phyloP scores from a whole-genome alignment of 495 filamentous ascomycete species.

The Daldinia childiae region DNA sequence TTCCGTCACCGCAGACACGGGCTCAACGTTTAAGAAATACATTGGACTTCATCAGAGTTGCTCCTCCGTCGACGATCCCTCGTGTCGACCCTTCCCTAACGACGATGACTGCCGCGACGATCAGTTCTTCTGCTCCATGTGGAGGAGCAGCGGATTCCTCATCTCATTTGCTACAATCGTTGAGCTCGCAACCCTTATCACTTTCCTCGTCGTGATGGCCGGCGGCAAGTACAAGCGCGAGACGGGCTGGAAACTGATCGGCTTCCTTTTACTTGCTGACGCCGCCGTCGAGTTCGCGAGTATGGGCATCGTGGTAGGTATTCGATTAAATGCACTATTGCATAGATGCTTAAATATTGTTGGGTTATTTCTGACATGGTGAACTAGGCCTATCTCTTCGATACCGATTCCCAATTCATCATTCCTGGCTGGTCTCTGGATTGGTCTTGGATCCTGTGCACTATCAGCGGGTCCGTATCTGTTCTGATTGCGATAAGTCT shows the following conservation, averaged over 20 bases:
- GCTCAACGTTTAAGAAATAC: constrained; percentile 68
- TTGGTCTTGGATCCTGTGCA: constrained; percentile 79
- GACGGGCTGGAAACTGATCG: constrained; percentile 79
- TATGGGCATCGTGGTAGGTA: constrained; percentile 82
- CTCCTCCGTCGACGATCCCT: constrained; percentile 55
- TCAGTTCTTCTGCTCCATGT: constrained; percentile 88
- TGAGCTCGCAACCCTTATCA: constrained; percentile 77
- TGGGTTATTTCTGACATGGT: neutral
- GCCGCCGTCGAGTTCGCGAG: constrained; percentile 70
- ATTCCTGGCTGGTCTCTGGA: constrained; percentile 82
- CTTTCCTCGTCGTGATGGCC: constrained; percentile 75
- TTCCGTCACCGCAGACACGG: constrained; percentile 63
- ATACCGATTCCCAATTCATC: constrained; percentile 86
- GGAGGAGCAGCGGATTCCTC: constrained; percentile 86
- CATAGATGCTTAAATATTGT: neutral
- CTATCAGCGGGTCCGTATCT: constrained; percentile 73
- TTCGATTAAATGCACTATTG: neutral
- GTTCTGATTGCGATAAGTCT: constrained; percentile 69
- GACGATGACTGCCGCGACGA: constrained; percentile 75
- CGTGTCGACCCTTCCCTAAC: constrained; percentile 64
- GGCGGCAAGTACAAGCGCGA: constrained; percentile 81
- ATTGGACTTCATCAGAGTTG: constrained; percentile 85
- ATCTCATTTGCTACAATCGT: constrained; percentile 82
- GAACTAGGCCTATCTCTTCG: constrained; percentile 77
- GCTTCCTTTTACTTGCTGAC: constrained; percentile 67